Conservation (phyloP, 2,329 filamentous ascomycete species). For the Metarhizium rileyi region DNA sequence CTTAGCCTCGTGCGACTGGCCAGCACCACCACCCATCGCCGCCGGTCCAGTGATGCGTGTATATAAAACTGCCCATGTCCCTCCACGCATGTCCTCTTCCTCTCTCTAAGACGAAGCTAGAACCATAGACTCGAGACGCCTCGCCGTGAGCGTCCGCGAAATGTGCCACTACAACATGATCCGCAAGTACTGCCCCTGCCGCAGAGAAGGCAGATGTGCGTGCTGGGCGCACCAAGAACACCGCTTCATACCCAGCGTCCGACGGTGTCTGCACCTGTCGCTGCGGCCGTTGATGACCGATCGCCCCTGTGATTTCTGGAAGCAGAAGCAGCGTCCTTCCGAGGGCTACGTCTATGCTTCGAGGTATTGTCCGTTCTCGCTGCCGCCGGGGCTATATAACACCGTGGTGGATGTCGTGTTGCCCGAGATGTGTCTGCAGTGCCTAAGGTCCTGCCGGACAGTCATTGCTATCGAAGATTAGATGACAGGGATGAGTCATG, state of each 20-base stretch:
- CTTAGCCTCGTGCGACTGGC: too few relatives aligned
- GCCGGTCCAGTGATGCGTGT: too few relatives aligned
- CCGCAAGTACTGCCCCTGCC: constrained; percentile 3
- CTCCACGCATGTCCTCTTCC: too few relatives aligned
- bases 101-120: too few relatives aligned
- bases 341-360: background rate
- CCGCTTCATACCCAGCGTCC: background rate
- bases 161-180: constrained; percentile 5
- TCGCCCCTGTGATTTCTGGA: background rate
- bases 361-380: constrained; percentile 1
- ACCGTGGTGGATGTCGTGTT: background rate
- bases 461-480: fast-evolving
- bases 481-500: too few relatives aligned
- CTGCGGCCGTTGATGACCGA: background rate
- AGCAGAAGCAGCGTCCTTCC: background rate
- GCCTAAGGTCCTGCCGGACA: background rate
- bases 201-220: background rate
- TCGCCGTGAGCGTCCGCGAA: background rate
- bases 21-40: too few relatives aligned
- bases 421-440: background rate
- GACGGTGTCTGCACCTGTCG: background rate
- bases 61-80: too few relatives aligned
- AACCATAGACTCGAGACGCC: too few relatives aligned
- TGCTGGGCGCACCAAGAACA: background rate
- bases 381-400: background rate